Evolutionary conservation across 805 yeast genomes (phyloP).

Genomic region (Suhomyces vadensis): DNA sequence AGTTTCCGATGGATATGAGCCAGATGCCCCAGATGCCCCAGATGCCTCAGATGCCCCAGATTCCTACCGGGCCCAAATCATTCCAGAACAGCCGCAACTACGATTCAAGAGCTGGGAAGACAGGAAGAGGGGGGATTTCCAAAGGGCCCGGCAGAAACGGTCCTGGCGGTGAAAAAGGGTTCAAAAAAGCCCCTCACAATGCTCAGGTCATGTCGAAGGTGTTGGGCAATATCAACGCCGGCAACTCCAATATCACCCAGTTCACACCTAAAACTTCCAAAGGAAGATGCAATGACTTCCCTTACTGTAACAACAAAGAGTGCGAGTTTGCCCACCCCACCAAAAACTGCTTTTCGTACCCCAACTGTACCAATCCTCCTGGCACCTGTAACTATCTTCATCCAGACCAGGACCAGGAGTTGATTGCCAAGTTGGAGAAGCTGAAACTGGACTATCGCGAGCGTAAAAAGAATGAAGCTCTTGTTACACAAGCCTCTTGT

Average conservation of each 20-base stretch:
- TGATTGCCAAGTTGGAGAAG: slow-evolving; percentile 67
- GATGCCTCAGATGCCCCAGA: slow-evolving; percentile 1
- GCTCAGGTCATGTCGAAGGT: slow-evolving; percentile 44
- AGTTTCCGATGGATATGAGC: not conserved
- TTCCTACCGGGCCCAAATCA: slow-evolving; percentile 15
- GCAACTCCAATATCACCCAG: slow-evolving; percentile 25
- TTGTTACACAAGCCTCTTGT: slow-evolving; percentile 53
- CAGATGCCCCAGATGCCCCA: slow-evolving; percentile 1
- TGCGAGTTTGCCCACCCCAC: slow-evolving; percentile 84
- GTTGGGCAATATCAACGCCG: slow-evolving; percentile 33
- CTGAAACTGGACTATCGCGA: slow-evolving; percentile 52
- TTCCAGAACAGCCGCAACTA: slow-evolving; percentile 8
- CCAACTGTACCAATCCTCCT: slow-evolving; percentile 74
- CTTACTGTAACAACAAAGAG: slow-evolving; percentile 66
- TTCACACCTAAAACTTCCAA: slow-evolving; percentile 50
- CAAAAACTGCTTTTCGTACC: slow-evolving; percentile 69
- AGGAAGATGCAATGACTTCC: slow-evolving; percentile 71
- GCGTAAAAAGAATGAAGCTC: slow-evolving; percentile 36
- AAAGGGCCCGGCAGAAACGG: slow-evolving; percentile 19
- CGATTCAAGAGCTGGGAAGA: slow-evolving; percentile 6
- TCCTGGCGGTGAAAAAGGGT: slow-evolving; percentile 3
- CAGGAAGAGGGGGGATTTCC: slow-evolving; percentile 24
- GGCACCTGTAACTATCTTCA: slow-evolving; percentile 85
- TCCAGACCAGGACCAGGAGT: slow-evolving; percentile 78
- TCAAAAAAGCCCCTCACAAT: slow-evolving; percentile 20